phyloP scores from a whole-genome alignment of 2,329 filamentous ascomycete species.

The Alternaria hordeiaustralica region DNA sequence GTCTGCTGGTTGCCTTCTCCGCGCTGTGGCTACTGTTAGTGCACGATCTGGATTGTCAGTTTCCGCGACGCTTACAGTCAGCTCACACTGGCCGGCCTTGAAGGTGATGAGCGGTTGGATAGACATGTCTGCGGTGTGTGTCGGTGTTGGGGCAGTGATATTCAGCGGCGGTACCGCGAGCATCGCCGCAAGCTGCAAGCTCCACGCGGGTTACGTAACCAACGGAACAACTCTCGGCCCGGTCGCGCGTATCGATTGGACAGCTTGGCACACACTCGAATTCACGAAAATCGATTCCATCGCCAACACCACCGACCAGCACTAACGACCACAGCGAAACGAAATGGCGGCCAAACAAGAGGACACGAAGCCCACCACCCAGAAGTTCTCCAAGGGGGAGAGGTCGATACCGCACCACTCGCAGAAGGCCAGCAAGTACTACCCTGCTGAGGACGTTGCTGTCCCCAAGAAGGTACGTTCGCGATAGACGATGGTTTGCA shows the following conservation, averaged over 20 bases:
- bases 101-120: constrained; percentile 89
- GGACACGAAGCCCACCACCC: constrained; percentile 61
- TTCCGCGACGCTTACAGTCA: constrained; percentile 68
- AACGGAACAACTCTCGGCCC: constrained; percentile 15
- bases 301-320: constrained; percentile 23
- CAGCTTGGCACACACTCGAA: constrained; percentile 21
- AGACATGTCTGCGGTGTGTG: constrained; percentile 66
- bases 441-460: constrained; percentile 90
- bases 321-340: constrained; percentile 58
- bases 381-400: constrained; percentile 98
- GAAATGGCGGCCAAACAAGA: constrained; percentile 67
- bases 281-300: constrained; percentile 19
- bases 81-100: constrained; percentile 89
- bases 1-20: constrained; percentile 53
- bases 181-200: constrained; percentile 11
- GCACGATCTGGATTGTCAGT: background rate
- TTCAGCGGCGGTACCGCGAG: background rate
- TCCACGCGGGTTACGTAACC: constrained; percentile 12
- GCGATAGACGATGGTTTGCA: constrained; percentile 20
- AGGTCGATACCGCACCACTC: constrained; percentile 84
- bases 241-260: constrained; percentile 19
- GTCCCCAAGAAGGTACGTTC: constrained; percentile 91
- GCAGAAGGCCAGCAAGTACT: constrained; percentile 99
- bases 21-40: constrained; percentile 31
- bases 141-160: constrained; percentile 18